phyloP scores from a whole-genome alignment of 2,329 filamentous ascomycete genomes.

The Diaporthe helianthi region DNA sequence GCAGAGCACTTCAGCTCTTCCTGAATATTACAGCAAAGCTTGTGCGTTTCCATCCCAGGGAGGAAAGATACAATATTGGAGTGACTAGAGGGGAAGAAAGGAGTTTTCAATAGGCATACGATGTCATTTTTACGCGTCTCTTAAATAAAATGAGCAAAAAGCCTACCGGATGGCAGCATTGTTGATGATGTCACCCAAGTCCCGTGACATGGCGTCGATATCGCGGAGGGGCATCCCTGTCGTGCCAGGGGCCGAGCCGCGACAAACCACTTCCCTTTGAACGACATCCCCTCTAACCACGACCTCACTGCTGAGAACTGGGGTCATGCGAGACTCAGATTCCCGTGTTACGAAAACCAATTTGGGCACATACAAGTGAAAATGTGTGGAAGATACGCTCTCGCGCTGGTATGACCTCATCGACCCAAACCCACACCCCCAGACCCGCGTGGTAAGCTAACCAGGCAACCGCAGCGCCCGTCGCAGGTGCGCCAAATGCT shows the following conservation, averaged over 20 bases:
- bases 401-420: conserved; percentile 43
- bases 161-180: neutral
- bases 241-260: neutral
- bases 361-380: neutral
- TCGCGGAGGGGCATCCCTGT: conserved; percentile 18
- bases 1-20: too few relatives aligned
- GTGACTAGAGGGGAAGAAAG: neutral
- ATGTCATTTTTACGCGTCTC: neutral
- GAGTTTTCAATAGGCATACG: neutral
- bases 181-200: conserved; percentile 9
- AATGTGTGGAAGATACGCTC: conserved; percentile 49
- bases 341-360: neutral
- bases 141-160: neutral
- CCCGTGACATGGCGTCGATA: conserved; percentile 27
- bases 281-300: neutral
- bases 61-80: too few relatives aligned
- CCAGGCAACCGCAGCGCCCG: conserved; percentile 63
- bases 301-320: neutral
- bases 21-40: too few relatives aligned
- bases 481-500: conserved; percentile 78
- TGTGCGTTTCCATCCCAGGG: too few relatives aligned
- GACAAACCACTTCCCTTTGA: neutral
- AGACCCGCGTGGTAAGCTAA: neutral
- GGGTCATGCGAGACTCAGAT: neutral
- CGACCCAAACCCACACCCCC: neutral